Base-by-base conservation (phyloP, 768 basidiomycete species). In the Suillus fuscotomentosus region DNA sequence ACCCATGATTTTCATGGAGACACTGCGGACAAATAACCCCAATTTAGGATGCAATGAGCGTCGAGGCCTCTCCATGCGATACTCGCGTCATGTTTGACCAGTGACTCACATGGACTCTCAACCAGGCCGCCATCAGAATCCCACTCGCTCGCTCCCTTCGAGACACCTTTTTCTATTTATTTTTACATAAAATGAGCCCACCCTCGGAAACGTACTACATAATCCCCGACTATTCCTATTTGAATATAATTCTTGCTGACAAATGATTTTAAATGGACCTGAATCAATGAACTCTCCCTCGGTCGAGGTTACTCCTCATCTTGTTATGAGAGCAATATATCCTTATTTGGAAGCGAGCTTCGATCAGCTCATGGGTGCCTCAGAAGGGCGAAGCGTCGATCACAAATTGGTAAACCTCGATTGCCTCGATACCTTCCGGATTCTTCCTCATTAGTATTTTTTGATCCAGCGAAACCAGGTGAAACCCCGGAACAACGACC, bases 341-440 rank as follows among this genome's bases (percentile, higher is more conserved):
- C 67, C 42, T 36, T 47, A 63, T 68, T 59, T 41, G 67, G 65
- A 60, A 8, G 38, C 34, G 36, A 31, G 62, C 67, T 62, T 68
- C 65, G 66, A 68, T 68, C 61, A 63, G 65, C 61, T 67, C 67
- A 66, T 63, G 65, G 57, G 67, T 66, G 66, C 67, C 67, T 68
- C 62, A 66, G 67, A 68, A 66, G 67, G 2, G 56, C 59, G 57
- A 60, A 61, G 47, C 60, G 67, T 68, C 67, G 67, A 68, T 68
- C 67, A 68, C 60, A 24, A 36, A 51, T 61, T 55, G 14, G 43
- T 56, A 51, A 59, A 51, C 67, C 67, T 66, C 67, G 65, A 62
- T 65, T 63, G 36, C 62, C 66, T 56, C 60, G 63, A 63, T 60
- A 66, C 47, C 47, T 53, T 62, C 63, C 67, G 65, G 60, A 60